Percentiles rank a stretch among this genome's conserved stretches.
Evolutionary conservation across 192 early-diverging fungal species (phyloP).

Genomic region (Chytriomyces sp.): DNA sequence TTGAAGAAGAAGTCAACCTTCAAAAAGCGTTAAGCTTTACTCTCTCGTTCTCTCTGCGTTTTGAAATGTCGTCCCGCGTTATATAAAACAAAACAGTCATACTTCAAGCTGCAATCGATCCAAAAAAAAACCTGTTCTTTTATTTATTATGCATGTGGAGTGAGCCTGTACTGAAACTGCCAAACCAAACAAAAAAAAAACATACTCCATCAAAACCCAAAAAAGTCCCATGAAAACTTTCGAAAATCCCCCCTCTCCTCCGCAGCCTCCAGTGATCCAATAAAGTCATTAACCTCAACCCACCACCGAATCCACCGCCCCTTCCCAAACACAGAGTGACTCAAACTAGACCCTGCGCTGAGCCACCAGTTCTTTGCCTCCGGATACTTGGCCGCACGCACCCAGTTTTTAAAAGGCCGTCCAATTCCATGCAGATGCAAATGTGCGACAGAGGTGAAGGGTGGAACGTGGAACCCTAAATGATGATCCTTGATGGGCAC

Average conservation of each 20-base stretch:
- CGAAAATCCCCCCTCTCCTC: constrained; percentile 26
- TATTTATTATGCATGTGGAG: neutral
- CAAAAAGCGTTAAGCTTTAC: neutral
- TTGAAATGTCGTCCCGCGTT: no score
- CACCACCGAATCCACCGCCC: constrained; percentile 40
- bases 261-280: constrained; percentile 27
- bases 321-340: constrained; percentile 15
- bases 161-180: no score
- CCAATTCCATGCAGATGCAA: constrained; percentile 72
- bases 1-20: constrained; percentile 14
- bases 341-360: neutral
- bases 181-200: neutral
- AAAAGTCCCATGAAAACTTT: constrained; percentile 35
- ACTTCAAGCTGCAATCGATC: neutral
- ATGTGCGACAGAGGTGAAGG: constrained; percentile 71
- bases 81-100: constrained; percentile 3
- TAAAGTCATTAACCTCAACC: constrained; percentile 28
- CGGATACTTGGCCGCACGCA: constrained; percentile 45
- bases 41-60: no score
- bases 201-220: constrained; percentile 1
- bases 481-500: constrained; percentile 36
- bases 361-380: constrained; percentile 27
- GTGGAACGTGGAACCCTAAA: constrained; percentile 76
- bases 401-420: constrained; percentile 53
- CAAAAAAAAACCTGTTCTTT: neutral